Evolutionary conservation across 2,329 filamentous ascomycete genomes (phyloP), one percentile per base, ranked within the genome.

Genomic region (Penicillium sp.): DNA sequence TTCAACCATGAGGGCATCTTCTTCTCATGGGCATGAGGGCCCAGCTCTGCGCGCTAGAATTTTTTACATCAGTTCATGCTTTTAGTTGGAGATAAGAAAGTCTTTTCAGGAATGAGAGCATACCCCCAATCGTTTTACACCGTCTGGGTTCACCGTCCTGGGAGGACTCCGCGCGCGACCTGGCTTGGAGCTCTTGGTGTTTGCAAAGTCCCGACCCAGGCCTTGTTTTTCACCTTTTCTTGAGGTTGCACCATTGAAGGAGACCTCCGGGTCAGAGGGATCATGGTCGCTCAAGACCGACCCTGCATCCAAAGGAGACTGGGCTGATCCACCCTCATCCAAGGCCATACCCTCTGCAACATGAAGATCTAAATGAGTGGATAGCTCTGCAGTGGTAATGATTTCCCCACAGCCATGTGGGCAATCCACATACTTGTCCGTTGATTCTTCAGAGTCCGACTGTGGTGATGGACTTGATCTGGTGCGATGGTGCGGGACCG

Each of bases 1-100:
- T 83, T 80, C 1, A 93, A 81, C 85, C 85, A 89, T 9, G 79
- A 75, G 0, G 90, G 90, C 90, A 93, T 93, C 63, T 84, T 81
- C 42, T 87, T 84, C 71, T 93, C 90, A 64, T 90, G 80, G 1
- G 88, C 88, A 73, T 89, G 86, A 26, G 85, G 85, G 0, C 90
- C 90, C 14, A 93, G 78, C 67, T 92, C 88, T 10, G 69, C 80
- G 76, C 81, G 83, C 77, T 81, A 58, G 25, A 33, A 4, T 29
- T 27, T 21, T 19, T 21, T 19, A 33, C 14, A 50, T 73, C 57
- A 72, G 62, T 50, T 13, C 5, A 23, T 13, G 19, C 11, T 3
- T 42, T 42, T 10, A 23, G 2, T 5, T 21, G 19, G 11, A 1
- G 35, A 23, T 14, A 6, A 13, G 10, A 5, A 11, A 1, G 19